Evolutionary conservation across 768 basidiomycete species (phyloP), one percentile per base, ranked within the genome.

Genomic region (Leccinum ochraceum): DNA sequence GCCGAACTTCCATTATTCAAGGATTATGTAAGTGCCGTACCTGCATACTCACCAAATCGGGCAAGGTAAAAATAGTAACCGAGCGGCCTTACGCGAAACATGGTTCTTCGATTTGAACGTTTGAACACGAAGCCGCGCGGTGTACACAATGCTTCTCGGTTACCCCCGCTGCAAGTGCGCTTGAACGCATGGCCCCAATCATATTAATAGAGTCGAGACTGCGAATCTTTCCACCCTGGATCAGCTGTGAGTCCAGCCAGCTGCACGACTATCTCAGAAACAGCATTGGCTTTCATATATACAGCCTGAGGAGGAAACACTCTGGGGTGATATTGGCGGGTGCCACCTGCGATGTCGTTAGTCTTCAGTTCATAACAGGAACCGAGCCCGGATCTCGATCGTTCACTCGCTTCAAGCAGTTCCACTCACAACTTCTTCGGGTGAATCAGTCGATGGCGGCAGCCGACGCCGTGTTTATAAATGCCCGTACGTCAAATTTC

Each of bases 381-480:
- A 46, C 17, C 17, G 44, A 20, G 44, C 44, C 17, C 44, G 44
- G 44, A 11, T 46, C 44, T 11, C 20, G 20, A 20, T 20, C 44
- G 44, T 20, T 20, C 10, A 9, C n/a, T n/a, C n/a, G 9, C 9
- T n/a, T 4, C 32, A 34, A 34, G 32, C 10, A 6, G n/a, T 44
- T 44, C 42, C 42, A n/a, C 42, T 44, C n/a, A 20, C 6, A 42
- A 42, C n/a, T n/a, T 10, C 42, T n/a, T 44, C 42, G 42, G 50
- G 28, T 51, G 26, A 51, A 26, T 30, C 50, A 26, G 17, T n/a
- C 9, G 26, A 28, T 30, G 32, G 32, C 32, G 32, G 26, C 28
- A 20, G 20, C n/a, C n/a, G 42, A 34, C 34, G 34, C 34, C 26
- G 16, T 51, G 50, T n/a, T 53, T 70, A 70, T 70, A 70, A 69